Conservation (phyloP, 345 rosid species). For the Cardamine occulta region DNA sequence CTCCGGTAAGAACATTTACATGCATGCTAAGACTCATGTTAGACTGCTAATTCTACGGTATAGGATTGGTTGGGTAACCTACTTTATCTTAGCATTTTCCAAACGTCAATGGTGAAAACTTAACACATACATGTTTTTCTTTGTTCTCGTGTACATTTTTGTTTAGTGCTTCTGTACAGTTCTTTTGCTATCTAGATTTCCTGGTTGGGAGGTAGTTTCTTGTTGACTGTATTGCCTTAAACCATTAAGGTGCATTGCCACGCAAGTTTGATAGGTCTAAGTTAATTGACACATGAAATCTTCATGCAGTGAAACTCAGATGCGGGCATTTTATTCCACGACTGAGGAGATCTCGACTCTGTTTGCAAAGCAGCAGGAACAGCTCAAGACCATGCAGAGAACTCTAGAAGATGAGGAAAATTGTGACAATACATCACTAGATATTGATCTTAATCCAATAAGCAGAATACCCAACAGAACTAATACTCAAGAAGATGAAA, state of each 20-base stretch:
- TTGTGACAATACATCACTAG: constrained; percentile 73
- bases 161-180: constrained; percentile 12
- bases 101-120: constrained; percentile 10
- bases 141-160: neutral
- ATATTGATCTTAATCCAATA: constrained; percentile 60
- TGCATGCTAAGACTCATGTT: neutral
- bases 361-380: constrained; percentile 95
- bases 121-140: neutral
- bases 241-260: constrained; percentile 20
- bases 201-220: constrained; percentile 8
- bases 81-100: neutral
- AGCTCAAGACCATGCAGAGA: constrained; percentile 88
- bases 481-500: constrained; percentile 43
- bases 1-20: constrained; percentile 65
- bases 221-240: constrained; percentile 14
- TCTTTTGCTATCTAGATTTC: constrained; percentile 19
- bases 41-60: constrained; percentile 2
- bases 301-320: constrained; percentile 84
- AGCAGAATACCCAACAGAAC: constrained; percentile 38
- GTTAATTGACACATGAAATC: constrained; percentile 23
- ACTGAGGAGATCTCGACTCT: constrained; percentile 81
- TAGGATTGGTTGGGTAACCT: constrained; percentile 26
- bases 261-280: constrained; percentile 23
- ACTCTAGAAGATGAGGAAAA: constrained; percentile 94
- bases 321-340: constrained; percentile 92